Base-by-base conservation (phyloP, 108 stramenopile species). In the Cyclostephanos invisitatus region DNA sequence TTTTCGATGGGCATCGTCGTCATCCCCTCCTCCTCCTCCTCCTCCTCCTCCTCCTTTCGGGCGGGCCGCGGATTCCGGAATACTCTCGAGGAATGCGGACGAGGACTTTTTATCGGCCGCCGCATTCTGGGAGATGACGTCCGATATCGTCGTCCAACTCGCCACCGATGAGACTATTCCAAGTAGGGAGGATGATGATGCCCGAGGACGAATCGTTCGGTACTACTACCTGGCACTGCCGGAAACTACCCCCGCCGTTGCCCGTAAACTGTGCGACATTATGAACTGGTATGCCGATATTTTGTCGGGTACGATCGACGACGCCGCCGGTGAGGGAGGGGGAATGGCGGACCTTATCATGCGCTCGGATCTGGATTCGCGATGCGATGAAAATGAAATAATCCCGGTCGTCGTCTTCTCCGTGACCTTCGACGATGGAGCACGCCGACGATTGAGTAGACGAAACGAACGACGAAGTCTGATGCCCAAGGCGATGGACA, bases 311-410 rank as follows among this genome's bases (percentile, higher is more conserved):
- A 18, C 24, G 11, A 11, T n/a, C 18, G n/a, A n/a, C n/a, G n/a
- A n/a, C n/a, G 36, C 37, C n/a, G 17, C 15, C 6, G 42, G 40
- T 29, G 51, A 67, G 0, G 40, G 56, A n/a, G 5, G 44, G 24
- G 54, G 32, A 11, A 18, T 32, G 27, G 28, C 47, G 29, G 36
- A 32, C 36, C 25, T 72, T 18, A 37, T 47, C 47, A 17, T 71
- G 76, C 40, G 59, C 82, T 40, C 74, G 55, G 54, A 78, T 73
- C 49, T 88, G 70, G 83, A 81, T 75, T 20, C 76, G 12, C 63
- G 68, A 47, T 37, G 40, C 17, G 22, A 54, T 0, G 68, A 46
- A 37, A 68, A 44, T 38, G 57, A 29, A 10, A 63, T 80, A 10
- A 63, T 80, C 32, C 60, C 71, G 29, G 50, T 68, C 11, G 55